Evolutionary conservation across 768 basidiomycete genomes (phyloP).

Genomic region (Naganishia onofrii): DNA sequence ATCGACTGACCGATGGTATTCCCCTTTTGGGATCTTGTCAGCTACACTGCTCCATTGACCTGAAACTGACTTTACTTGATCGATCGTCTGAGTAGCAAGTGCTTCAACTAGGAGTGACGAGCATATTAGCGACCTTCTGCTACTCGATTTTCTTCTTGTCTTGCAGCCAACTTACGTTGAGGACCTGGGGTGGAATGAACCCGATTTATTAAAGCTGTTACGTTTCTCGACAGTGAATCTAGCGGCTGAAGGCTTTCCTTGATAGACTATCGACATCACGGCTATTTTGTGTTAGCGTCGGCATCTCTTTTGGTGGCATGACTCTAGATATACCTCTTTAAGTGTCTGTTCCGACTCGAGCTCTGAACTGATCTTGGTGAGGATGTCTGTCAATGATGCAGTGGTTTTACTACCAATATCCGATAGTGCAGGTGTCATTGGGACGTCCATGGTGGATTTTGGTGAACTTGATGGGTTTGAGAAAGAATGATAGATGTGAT

Average conservation of each 20-base stretch:
- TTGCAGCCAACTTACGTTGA: conserved; percentile 31
- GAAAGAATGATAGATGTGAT: background rate
- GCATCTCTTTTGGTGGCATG: background rate
- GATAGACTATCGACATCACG: conserved; percentile 16
- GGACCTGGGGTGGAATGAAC: conserved; percentile 30
- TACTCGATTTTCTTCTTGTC: no score
- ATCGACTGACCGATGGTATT: conserved; percentile 28
- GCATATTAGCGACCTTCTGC: background rate
- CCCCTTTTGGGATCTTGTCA: conserved; percentile 25
- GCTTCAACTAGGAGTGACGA: conserved; percentile 15
- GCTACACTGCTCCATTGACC: conserved; percentile 22
- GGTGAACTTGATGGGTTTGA: background rate
- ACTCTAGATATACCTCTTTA: conserved; percentile 27
- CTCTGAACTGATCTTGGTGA: conserved; percentile 29
- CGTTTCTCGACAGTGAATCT: conserved; percentile 25
- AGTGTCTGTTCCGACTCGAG: conserved; percentile 29
- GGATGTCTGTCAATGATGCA: conserved; percentile 15
- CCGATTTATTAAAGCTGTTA: conserved; percentile 31
- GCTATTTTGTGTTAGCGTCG: background rate
- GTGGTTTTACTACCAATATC: conserved; percentile 6
- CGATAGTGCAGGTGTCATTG: conserved; percentile 1
- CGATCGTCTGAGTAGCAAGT: conserved; percentile 26
- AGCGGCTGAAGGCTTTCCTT: conserved; percentile 30
- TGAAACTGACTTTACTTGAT: conserved; percentile 13
- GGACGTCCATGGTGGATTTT: background rate